phyloP scores from a whole-genome alignment of 768 basidiomycete species.

The Boletus pseudopeckii region DNA sequence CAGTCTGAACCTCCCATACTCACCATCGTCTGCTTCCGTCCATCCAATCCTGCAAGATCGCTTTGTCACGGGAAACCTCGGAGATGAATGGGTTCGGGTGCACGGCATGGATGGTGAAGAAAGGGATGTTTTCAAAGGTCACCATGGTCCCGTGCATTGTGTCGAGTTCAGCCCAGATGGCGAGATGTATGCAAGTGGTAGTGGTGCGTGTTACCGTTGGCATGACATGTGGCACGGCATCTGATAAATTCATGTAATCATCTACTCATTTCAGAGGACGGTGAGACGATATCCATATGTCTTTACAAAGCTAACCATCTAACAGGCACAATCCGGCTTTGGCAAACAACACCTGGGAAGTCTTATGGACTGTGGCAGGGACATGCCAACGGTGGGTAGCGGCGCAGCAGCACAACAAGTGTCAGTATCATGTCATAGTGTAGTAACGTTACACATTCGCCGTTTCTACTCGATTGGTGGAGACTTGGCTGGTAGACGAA shows the following conservation, averaged over 20 bases:
- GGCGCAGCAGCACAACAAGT: neutral
- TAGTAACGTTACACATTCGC: slow-evolving; percentile 6
- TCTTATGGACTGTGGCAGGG: slow-evolving; percentile 91
- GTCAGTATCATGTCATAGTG: slow-evolving; percentile 6
- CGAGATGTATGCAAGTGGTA: slow-evolving; percentile 95
- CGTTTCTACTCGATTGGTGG: slow-evolving; percentile 10
- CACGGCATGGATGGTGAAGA: slow-evolving; percentile 91
- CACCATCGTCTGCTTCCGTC: slow-evolving; percentile 91
- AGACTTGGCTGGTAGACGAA: slow-evolving; percentile 13
- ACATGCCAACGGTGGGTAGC: slow-evolving; percentile 39
- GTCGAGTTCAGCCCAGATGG: slow-evolving; percentile 95
- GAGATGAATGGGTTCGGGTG: slow-evolving; percentile 95
- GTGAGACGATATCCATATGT: slow-evolving; percentile 37
- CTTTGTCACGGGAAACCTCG: slow-evolving; percentile 86
- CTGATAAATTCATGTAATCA: slow-evolving; percentile 9
- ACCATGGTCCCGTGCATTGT: slow-evolving; percentile 96
- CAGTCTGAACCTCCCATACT: slow-evolving; percentile 75
- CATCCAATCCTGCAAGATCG: slow-evolving; percentile 86
- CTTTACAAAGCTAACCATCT: slow-evolving; percentile 3
- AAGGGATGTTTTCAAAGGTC: slow-evolving; percentile 88
- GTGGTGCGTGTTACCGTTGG: slow-evolving; percentile 57
- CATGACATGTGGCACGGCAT: slow-evolving; percentile 1
- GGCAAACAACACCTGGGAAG: slow-evolving; percentile 96
- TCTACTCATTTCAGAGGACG: slow-evolving; percentile 56
- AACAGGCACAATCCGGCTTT: slow-evolving; percentile 87